A percentile compares a stretch with the other conserved stretches of the same genome.
These are phyloP conservation scores for Tetrahymena thermophila DNA, from an alignment of 73 alveolate species.

Conservation along the genomic window DNA sequence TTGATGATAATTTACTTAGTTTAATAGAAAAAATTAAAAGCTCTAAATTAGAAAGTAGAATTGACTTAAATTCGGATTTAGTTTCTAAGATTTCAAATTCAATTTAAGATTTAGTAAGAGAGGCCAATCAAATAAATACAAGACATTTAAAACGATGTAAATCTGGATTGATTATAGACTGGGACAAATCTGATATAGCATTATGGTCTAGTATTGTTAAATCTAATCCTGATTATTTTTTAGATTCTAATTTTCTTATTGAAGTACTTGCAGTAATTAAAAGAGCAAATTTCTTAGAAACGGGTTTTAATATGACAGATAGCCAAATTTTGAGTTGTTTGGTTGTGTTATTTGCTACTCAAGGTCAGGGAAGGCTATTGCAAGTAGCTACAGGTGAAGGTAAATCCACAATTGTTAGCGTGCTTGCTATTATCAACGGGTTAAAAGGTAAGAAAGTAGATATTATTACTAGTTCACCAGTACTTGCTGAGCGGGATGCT, in stretches of 20 bases:
- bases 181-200: neutral
- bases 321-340: neutral
- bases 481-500: slow-evolving; percentile 72
- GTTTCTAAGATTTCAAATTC: too few relatives aligned
- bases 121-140: neutral
- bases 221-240: neutral
- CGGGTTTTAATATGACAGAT: neutral
- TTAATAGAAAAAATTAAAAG: neutral
- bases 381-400: slow-evolving; percentile 81
- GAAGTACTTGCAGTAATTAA: slow-evolving; percentile 9
- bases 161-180: neutral
- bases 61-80: neutral
- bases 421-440: slow-evolving; percentile 50
- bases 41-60: neutral
- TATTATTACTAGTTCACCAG: slow-evolving; percentile 69
- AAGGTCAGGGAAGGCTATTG: slow-evolving; percentile 44
- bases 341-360: neutral
- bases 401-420: slow-evolving; percentile 55
- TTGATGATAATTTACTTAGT: neutral
- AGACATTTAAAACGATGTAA: neutral
- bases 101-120: too few relatives aligned
- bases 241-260: neutral
- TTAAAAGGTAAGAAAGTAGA: slow-evolving; percentile 55
- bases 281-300: neutral
- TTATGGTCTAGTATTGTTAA: neutral